A percentile compares a stretch with the other conserved stretches of the same genome.
Evolutionary conservation across 208 protist genomes (phyloP).

Genomic region (Sergeia podlipaevii): DNA sequence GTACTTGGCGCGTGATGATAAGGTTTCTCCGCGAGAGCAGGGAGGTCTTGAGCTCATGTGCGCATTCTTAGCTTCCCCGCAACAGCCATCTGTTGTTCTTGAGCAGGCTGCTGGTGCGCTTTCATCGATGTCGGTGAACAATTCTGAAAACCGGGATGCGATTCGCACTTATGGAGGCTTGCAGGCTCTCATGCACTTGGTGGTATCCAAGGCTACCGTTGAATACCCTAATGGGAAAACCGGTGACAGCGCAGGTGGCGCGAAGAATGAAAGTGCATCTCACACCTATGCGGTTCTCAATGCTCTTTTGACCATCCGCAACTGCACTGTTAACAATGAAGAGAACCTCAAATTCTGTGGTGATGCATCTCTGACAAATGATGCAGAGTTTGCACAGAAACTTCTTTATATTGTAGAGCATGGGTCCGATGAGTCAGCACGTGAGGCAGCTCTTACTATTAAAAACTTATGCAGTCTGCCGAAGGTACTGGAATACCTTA

Average conservation of each 20-base stretch:
- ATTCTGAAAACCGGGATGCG: conserved; percentile 74
- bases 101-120: conserved; percentile 89
- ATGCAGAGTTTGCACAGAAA: conserved; percentile 35
- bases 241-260: conserved; percentile 6
- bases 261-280: conserved; percentile 20
- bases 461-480: conserved; percentile 75
- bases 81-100: conserved; percentile 70
- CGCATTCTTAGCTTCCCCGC: conserved; percentile 52
- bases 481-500: conserved; percentile 39
- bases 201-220: conserved; percentile 51
- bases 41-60: conserved; percentile 84
- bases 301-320: conserved; percentile 75
- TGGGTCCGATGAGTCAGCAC: conserved; percentile 82
- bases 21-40: conserved; percentile 66
- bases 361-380: conserved; percentile 20
- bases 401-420: conserved; percentile 75
- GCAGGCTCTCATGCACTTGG: conserved; percentile 53
- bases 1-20: conserved; percentile 88
- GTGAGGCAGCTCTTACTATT: conserved; percentile 79
- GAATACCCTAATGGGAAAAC: conserved; percentile 48
- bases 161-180: conserved; percentile 75
- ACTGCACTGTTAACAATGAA: conserved; percentile 71
- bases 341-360: conserved; percentile 49
- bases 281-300: conserved; percentile 77
- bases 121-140: conserved; percentile 85